Evolutionary conservation across 768 basidiomycete genomes (phyloP).

Genomic region (Lyophyllum atratum): DNA sequence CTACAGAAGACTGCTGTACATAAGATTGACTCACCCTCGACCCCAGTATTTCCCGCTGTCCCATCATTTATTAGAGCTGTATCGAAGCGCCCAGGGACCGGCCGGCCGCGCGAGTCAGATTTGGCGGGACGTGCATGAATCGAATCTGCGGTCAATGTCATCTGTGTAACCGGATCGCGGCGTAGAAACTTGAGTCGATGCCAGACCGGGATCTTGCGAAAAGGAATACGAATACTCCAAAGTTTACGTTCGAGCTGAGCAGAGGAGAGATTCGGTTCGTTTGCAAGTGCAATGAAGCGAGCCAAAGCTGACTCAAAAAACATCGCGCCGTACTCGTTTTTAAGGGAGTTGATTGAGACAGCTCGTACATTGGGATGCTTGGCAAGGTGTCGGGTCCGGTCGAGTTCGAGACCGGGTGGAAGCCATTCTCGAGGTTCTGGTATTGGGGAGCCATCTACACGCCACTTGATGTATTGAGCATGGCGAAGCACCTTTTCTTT

Average conservation of each 20-base stretch:
- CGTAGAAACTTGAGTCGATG: slow-evolving; percentile 31
- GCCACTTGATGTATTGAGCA: slow-evolving; percentile 24
- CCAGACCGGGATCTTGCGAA: slow-evolving; percentile 27
- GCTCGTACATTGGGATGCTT: slow-evolving; percentile 22
- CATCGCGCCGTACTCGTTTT: not conserved
- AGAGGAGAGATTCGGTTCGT: slow-evolving; percentile 16
- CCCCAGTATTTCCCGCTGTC: slow-evolving; percentile 4
- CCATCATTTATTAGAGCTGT: slow-evolving; percentile 15
- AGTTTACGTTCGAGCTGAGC: slow-evolving; percentile 14
- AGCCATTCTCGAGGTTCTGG: not conserved
- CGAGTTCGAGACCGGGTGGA: slow-evolving; percentile 11
- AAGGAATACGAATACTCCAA: slow-evolving; percentile 17
- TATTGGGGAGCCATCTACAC: slow-evolving; percentile 4
- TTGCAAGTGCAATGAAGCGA: slow-evolving; percentile 20
- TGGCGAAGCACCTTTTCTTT: slow-evolving; percentile 30
- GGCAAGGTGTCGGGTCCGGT: slow-evolving; percentile 19
- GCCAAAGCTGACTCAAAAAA: slow-evolving; percentile 25
- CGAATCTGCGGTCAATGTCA: slow-evolving; percentile 22
- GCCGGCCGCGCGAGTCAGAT: slow-evolving; percentile 11
- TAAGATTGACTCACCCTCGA: slow-evolving; percentile 16
- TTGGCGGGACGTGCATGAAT: slow-evolving; percentile 26
- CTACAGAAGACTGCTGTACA: not conserved
- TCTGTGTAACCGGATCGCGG: slow-evolving; percentile 11
- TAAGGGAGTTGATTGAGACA: slow-evolving; percentile 7
- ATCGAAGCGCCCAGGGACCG: slow-evolving; percentile 33